These are phyloP conservation scores for Babesia bigemina DNA, from an alignment of 169 alveolate species.

Conservation along the genomic window DNA sequence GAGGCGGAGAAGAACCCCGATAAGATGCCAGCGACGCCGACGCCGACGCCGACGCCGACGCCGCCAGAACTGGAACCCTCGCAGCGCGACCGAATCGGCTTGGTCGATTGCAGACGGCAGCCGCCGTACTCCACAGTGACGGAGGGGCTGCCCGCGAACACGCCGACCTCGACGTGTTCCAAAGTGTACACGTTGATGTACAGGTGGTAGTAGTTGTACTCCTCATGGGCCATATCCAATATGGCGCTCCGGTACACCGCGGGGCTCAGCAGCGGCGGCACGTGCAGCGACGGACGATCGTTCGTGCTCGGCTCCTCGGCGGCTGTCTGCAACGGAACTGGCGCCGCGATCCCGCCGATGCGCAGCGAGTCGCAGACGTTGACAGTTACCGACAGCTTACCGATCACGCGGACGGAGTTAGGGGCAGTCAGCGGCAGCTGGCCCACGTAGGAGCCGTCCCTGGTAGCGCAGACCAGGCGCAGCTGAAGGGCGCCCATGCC, in stretches of 20 bases:
- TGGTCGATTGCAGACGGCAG: constrained; percentile 81
- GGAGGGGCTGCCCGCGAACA: constrained; percentile 77
- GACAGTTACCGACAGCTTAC: constrained; percentile 79
- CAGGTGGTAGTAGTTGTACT: constrained; percentile 77
- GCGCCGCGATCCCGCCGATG: constrained; percentile 56
- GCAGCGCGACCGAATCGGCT: constrained; percentile 59
- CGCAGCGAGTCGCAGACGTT: constrained; percentile 82
- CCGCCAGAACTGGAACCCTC: constrained; percentile 25
- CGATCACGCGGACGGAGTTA: constrained; percentile 80
- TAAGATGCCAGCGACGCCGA: not conserved
- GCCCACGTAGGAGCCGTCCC: constrained; percentile 83
- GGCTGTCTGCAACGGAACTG: constrained; percentile 42
- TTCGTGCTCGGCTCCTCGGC: not conserved
- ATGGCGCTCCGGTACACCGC: constrained; percentile 65
- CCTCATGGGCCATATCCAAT: constrained; percentile 18
- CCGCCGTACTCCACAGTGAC: constrained; percentile 89
- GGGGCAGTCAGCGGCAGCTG: constrained; percentile 75
- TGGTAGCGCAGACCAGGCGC: constrained; percentile 80
- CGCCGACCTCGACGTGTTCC: constrained; percentile 81
- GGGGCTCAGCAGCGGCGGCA: constrained; percentile 71
- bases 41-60: not conserved
- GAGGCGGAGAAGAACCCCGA: constrained; percentile 3
- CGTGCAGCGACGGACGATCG: constrained; percentile 18
- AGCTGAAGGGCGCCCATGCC: constrained; percentile 86
- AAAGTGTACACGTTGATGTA: constrained; percentile 82